Evolutionary conservation across 2,329 filamentous ascomycete species (phyloP).

Genomic region (Ophiostoma populinum): DNA sequence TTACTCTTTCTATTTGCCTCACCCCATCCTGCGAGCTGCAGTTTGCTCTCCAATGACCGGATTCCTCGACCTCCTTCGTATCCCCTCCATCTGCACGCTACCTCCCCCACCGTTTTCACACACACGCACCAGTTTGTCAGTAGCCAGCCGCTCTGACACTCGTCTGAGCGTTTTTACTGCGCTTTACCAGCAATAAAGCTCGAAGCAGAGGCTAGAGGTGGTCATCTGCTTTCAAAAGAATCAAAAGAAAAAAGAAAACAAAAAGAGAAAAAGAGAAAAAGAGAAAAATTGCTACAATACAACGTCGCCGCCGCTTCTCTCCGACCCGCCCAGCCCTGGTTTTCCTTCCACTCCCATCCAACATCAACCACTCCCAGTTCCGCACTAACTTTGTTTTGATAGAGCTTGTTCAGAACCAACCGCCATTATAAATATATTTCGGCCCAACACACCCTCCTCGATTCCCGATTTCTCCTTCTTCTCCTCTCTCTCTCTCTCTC

Average conservation of each 20-base stretch:
- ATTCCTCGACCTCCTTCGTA: not conserved
- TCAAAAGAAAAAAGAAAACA: not conserved
- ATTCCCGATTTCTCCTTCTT: not conserved
- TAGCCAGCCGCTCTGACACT: not conserved
- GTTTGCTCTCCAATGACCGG: not conserved
- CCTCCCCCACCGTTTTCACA: conserved; percentile 3
- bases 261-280: conserved; percentile 1
- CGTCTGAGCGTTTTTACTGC: not conserved
- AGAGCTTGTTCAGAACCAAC: conserved; percentile 2
- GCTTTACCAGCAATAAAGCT: no score
- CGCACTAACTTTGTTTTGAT: conserved; percentile 11
- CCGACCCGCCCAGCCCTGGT: conserved; percentile 11
- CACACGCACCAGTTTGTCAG: not conserved
- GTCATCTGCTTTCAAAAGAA: no score
- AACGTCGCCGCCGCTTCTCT: conserved; percentile 4
- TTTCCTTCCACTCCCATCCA: conserved; percentile 3
- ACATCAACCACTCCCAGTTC: no score
- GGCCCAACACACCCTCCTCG: conserved; percentile 7
- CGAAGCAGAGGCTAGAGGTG: no score
- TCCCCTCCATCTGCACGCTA: conserved; percentile 1
- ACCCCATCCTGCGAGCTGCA: no score
- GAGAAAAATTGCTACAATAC: conserved; percentile 1
- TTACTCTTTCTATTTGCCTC: not conserved
- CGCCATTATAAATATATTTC: conserved; percentile 6
- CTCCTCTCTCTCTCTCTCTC: not conserved